These are phyloP conservation scores for Hypoxylon sp. DNA, from an alignment of 2,329 filamentous ascomycete species.

Conservation along the genomic window DNA sequence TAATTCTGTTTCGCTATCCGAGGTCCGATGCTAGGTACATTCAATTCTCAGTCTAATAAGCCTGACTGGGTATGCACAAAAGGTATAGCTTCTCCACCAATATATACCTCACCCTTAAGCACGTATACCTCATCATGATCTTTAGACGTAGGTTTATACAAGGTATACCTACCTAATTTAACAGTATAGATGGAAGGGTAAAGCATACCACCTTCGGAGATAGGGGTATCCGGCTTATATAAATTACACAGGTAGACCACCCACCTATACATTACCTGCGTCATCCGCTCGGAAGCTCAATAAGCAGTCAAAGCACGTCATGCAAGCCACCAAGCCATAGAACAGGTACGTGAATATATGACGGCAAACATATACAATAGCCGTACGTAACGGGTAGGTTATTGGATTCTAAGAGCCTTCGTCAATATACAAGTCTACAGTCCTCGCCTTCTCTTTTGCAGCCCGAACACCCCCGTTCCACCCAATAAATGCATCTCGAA, in stretches of 20 bases:
- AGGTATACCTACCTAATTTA: too few relatives aligned
- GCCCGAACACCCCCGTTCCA: slow-evolving; percentile 17
- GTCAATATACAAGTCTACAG: slow-evolving; percentile 44
- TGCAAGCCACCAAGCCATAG: slow-evolving; percentile 11
- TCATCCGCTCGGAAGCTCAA: slow-evolving; percentile 18
- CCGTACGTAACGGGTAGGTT: slow-evolving; percentile 13
- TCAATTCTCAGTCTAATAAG: slow-evolving; percentile 8
- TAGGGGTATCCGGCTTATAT: not conserved
- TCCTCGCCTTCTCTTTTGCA: slow-evolving; percentile 24
- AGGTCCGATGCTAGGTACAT: slow-evolving; percentile 18
- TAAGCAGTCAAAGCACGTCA: slow-evolving; percentile 15
- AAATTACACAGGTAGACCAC: not conserved
- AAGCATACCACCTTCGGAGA: not conserved
- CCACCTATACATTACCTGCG: slow-evolving; percentile 25
- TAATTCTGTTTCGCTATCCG: slow-evolving; percentile 35
- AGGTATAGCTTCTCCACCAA: not conserved
- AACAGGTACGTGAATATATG: not conserved
- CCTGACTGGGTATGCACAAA: not conserved
- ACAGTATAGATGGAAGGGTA: not conserved
- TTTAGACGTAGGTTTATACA: not conserved
- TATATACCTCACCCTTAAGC: slow-evolving; percentile 3
- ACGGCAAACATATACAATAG: slow-evolving; percentile 13
- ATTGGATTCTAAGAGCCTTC: slow-evolving; percentile 44
- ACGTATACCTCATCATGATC: slow-evolving; percentile 6
- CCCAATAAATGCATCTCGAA: slow-evolving; percentile 8